Conservation (phyloP, 2,329 filamentous ascomycete species). For the Beauveria australis region DNA sequence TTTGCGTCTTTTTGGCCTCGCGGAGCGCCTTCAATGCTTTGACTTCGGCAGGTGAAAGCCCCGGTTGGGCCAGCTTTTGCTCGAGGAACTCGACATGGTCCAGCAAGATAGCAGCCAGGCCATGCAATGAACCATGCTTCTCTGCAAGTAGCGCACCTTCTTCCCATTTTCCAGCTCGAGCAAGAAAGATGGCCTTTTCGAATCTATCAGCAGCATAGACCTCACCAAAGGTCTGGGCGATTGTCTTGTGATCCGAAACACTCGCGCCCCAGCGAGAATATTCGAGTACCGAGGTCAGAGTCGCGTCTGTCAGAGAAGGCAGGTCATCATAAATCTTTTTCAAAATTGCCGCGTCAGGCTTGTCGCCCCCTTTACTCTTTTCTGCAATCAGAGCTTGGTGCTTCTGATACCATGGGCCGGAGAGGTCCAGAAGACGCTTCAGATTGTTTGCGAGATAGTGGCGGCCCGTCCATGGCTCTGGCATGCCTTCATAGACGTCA, state of each 20-base stretch:
- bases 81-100: constrained; percentile 40
- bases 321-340: constrained; percentile 39
- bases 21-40: constrained; percentile 27
- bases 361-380: constrained; percentile 23
- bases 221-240: constrained; percentile 37
- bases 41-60: constrained; percentile 21
- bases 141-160: constrained; percentile 50
- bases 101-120: constrained; percentile 48
- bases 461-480: constrained; percentile 80
- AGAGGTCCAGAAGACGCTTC: constrained; percentile 51
- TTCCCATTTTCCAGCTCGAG: constrained; percentile 48
- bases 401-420: constrained; percentile 45
- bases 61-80: constrained; percentile 19
- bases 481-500: constrained; percentile 58
- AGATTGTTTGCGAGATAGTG: constrained; percentile 52
- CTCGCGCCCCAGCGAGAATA: constrained; percentile 41
- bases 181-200: constrained; percentile 44
- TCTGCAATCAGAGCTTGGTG: constrained; percentile 27
- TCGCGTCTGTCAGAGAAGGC: constrained; percentile 44
- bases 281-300: constrained; percentile 47
- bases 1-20: constrained; percentile 34
- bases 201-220: constrained; percentile 43
- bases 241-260: constrained; percentile 34
- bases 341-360: constrained; percentile 33
- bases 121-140: constrained; percentile 46